Evolutionary conservation across 2,329 filamentous ascomycete genomes (phyloP), one percentile per base, ranked within the genome.

Genomic region (Hymenoscyphus linearis): DNA sequence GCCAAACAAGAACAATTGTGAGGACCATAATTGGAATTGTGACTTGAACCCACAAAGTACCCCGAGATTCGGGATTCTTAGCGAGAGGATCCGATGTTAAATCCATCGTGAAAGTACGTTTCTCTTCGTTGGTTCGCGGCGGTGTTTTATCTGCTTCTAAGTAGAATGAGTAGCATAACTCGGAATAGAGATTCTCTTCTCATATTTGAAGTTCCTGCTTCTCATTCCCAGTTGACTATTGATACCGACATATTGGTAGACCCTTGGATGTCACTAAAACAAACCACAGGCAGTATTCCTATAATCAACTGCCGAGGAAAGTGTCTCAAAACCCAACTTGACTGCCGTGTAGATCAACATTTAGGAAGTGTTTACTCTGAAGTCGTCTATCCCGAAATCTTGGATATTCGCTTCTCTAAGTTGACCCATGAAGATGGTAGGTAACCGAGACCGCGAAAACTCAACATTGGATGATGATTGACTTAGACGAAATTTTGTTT

Each of bases 21-120:
- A 62, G 6, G n/a, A 61, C 40, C 18, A 60, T 37, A 16, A 64
- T 22, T 9, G 63, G 63, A 52, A 64, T 64, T n/a, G 58, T 64
- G 14, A 63, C 56, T 35, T 59, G 36, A 52, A 62, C 57, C 60
- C 60, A 62, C 16, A 62, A 26, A 18, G 22, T 34, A 7, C 60
- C 57, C 50, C 52, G 27, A 22, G 50, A 55, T 14, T 47, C 50
- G 1, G 52, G 27, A 27, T 62, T 58, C 12, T 44, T 52, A n/a
- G 56, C 52, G 7, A 62, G 31, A n/a, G 60, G 52, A 40, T 58
- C 59, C 31, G 18, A 16, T 18, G 35, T 50, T 27, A 26, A 26
- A 34, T 52, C 35, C 34, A 50, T 25, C n/a, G 18, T n/a, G 44
- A 10, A 12, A 12, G 12, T 50, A 13, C 12, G 44, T 50, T 31